A percentile compares a stretch with the other conserved stretches of the same genome.
Evolutionary conservation across 2,329 filamentous ascomycete genomes (phyloP).

Genomic region (Neonectria magnoliae): DNA sequence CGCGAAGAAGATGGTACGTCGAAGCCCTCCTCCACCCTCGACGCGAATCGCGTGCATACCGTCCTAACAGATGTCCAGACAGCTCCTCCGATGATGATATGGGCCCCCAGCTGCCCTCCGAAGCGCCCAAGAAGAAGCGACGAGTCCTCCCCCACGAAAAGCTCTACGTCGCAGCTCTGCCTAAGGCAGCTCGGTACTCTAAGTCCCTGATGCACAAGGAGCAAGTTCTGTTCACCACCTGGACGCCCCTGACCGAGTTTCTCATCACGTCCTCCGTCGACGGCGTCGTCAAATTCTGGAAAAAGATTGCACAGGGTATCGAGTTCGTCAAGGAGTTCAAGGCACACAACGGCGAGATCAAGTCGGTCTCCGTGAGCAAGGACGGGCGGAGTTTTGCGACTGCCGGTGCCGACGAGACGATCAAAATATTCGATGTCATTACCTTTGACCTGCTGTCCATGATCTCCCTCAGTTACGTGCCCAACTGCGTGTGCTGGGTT

Average conservation of each 20-base stretch:
- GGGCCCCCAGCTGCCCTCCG: constrained; percentile 87
- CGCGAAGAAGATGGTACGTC: constrained; percentile 57
- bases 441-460: constrained; percentile 90
- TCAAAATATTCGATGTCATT: constrained; percentile 85
- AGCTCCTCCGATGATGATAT: constrained; percentile 91
- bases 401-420: constrained; percentile 78
- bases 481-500: constrained; percentile 89
- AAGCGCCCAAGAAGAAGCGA: constrained; percentile 88
- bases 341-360: constrained; percentile 87
- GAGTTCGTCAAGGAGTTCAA: constrained; percentile 99
- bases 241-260: constrained; percentile 93
- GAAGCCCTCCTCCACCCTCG: constrained; percentile 35
- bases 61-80: constrained; percentile 50
- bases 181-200: constrained; percentile 83
- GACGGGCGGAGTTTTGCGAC: constrained; percentile 96
- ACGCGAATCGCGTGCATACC: constrained; percentile 5
- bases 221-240: constrained; percentile 85
- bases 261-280: constrained; percentile 93
- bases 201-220: constrained; percentile 99
- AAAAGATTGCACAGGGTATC: constrained; percentile 88
- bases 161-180: constrained; percentile 90
- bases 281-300: constrained; percentile 99
- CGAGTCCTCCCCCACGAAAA: constrained; percentile 93
- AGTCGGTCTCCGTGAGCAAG: constrained; percentile 82
- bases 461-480: constrained; percentile 78